Base-by-base conservation (phyloP, 208 protist genomes). In the Tritrichomonas foetus region DNA sequence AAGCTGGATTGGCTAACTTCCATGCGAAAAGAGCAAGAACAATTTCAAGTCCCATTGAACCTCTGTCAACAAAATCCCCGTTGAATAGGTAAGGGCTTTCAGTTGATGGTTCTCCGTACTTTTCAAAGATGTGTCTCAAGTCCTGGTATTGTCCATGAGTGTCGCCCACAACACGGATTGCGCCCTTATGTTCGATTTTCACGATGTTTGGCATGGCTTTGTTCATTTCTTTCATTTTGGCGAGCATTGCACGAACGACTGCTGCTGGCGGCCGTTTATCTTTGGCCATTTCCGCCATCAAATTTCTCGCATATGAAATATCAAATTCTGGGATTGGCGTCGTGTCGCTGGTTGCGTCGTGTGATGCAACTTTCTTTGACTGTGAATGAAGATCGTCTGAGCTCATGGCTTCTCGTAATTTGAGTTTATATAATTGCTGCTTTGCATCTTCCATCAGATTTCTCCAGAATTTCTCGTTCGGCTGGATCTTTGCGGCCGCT, bases 101-200 rank as follows among this genome's bases (percentile, higher is more conserved):
- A n/a, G 66, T 14, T 20, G 64, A 50, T 50, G 93, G 93, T 55
- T 94, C 49, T 2, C 93, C 93, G 55, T 89, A 41, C 2, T 27
- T 49, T 49, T 94, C 66, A 41, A 94, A 94, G 41, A 94, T 89
- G 25, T 94, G 49, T 16, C 84, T 55, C 16, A 94, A 14, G 27
- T 94, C 93, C 27, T 94, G 82, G n/a, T 89, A 94, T 89, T 94
- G 93, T 27, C 93, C 93, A 57, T 89, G 78, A 11, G 78, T 89
- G 57, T 89, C 78, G 16, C 78, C 78, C 53, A 89, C 78, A 89
- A 89, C 47, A 5, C 39, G 41, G n/a, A 69, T 69, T 11, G 25
- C 27, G 3, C 25, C 25, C 30, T 33, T 33, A 50, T 47, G 20
- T 36, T 53, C 47, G 16, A 89, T 61, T 1, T 53, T 57, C 11